Percentiles rank a stretch among this genome's conserved stretches.
phyloP scores from a whole-genome alignment of 2,329 filamentous ascomycete genomes.

The Penicillium sp. region DNA sequence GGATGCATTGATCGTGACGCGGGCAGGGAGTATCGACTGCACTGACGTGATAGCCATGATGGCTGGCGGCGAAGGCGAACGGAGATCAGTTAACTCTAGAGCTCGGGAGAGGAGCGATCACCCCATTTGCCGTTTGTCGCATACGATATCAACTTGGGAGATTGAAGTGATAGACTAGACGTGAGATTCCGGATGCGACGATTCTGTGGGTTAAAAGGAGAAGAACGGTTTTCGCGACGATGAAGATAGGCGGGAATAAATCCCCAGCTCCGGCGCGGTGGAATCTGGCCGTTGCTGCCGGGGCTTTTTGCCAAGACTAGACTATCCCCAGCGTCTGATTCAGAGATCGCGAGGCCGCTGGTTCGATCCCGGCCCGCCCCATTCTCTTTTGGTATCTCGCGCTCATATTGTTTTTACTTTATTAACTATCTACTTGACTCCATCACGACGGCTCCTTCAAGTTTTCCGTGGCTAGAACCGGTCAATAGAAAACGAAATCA shows the following conservation, averaged over 20 bases:
- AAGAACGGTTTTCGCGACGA: constrained; percentile 6
- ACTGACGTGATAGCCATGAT: constrained; percentile 52
- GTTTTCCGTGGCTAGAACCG: constrained; percentile 73
- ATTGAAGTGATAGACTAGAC: background rate
- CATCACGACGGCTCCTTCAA: constrained; percentile 74
- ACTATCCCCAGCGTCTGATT: background rate
- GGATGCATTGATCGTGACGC: constrained; percentile 46
- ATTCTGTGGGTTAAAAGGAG: background rate
- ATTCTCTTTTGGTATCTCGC: too few relatives aligned
- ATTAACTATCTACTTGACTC: background rate
- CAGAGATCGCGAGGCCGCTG: background rate
- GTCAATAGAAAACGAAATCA: constrained; percentile 1
- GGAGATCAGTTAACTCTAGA: constrained; percentile 27
- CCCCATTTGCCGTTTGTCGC: constrained; percentile 28
- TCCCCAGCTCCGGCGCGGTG: constrained; percentile 23
- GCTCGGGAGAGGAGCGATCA: constrained; percentile 22
- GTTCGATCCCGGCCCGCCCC: too few relatives aligned
- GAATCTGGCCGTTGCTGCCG: constrained; percentile 22
- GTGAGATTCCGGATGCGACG: background rate
- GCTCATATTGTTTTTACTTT: too few relatives aligned
- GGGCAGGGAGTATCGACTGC: constrained; percentile 42
- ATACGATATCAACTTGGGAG: background rate
- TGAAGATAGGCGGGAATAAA: constrained; percentile 13
- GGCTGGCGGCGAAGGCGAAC: constrained; percentile 26
- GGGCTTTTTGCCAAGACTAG: constrained; percentile 27